A percentile compares a stretch with the other conserved stretches of the same genome.
Evolutionary conservation across 176 grass and related monocot species (phyloP).

Genomic region (Luzula sylvatica): DNA sequence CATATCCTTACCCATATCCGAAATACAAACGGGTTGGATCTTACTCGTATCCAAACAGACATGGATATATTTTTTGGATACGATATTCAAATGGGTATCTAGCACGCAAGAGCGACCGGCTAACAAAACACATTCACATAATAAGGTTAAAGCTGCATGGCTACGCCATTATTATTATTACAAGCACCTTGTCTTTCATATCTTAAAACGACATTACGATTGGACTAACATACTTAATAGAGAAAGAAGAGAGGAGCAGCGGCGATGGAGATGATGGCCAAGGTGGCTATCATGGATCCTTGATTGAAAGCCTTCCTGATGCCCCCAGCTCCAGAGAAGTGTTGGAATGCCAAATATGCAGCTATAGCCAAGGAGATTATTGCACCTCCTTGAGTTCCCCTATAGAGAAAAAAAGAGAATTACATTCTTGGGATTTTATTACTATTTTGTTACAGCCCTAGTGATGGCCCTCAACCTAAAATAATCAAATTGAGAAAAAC

Average conservation of each 20-base stretch:
- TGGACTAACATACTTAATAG: slow-evolving; percentile 25
- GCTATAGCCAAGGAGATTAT: slow-evolving; percentile 65
- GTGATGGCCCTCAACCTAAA: too few species aligned
- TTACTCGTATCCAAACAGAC: too few species aligned
- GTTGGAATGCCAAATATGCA: slow-evolving; percentile 65
- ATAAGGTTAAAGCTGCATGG: background rate
- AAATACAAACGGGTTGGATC: too few species aligned
- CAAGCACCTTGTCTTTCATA: too few species aligned
- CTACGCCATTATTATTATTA: background rate
- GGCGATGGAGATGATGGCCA: slow-evolving; percentile 46
- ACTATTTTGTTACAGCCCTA: too few species aligned
- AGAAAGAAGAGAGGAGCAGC: slow-evolving; percentile 39
- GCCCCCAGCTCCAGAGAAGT: slow-evolving; percentile 57
- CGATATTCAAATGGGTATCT: too few species aligned
- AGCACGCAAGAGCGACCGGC: too few species aligned
- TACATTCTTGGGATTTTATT: background rate
- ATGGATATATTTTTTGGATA: too few species aligned
- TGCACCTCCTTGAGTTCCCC: slow-evolving; percentile 74
- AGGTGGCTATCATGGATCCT: slow-evolving; percentile 63
- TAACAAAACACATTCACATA: slow-evolving; percentile 3
- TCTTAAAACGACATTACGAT: too few species aligned
- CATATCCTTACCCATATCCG: too few species aligned
- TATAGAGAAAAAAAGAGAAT: slow-evolving; percentile 8
- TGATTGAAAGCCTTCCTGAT: slow-evolving; percentile 58
- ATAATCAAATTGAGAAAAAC: too few species aligned